Percentiles rank a stretch among this genome's conserved stretches.
These are phyloP conservation scores for Luzula sylvatica DNA, from an alignment of 176 grass and related monocot genomes.

Conservation along the genomic window DNA sequence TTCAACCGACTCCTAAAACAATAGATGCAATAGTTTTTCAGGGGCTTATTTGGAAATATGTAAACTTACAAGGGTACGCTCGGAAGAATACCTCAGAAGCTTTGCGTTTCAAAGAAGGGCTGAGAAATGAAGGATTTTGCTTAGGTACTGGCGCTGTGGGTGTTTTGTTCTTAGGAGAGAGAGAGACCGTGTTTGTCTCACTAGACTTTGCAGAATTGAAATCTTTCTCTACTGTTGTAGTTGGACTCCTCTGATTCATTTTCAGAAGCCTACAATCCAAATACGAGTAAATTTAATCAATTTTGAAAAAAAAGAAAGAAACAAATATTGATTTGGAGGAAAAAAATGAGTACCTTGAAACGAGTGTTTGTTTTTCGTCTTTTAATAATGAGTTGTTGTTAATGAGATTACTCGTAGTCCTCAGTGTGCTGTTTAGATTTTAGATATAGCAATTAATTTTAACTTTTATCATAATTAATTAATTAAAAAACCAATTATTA, in stretches of 20 bases:
- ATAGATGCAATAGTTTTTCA: conserved; percentile 5
- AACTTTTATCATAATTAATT: conserved; percentile 8
- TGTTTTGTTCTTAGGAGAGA: conserved; percentile 16
- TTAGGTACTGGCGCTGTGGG: conserved; percentile 13
- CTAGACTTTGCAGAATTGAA: conserved; percentile 22
- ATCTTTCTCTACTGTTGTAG: conserved; percentile 21
- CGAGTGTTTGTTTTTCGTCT: conserved; percentile 27
- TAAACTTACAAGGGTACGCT: background rate
- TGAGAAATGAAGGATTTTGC: conserved; percentile 38
- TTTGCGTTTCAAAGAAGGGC: conserved; percentile 42
- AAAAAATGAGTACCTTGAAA: conserved; percentile 36
- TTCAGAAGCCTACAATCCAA: conserved; percentile 40
- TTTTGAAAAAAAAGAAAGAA: conserved; percentile 6
- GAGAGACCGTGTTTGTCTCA: conserved; percentile 27
- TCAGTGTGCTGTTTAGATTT: conserved; percentile 23
- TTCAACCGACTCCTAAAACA: conserved; percentile 31
- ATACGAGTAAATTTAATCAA: conserved; percentile 18
- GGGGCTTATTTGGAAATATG: conserved; percentile 7
- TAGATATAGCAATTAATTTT: conserved; percentile 19
- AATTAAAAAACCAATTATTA: conserved; percentile 12
- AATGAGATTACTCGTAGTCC: conserved; percentile 28
- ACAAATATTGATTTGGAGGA: too few relatives aligned
- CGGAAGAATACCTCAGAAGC: conserved; percentile 29
- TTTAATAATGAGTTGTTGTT: conserved; percentile 20
- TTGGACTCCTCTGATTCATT: conserved; percentile 32